Percentiles rank a stretch among this genome's conserved stretches.
phyloP scores from a whole-genome alignment of 2,329 filamentous ascomycete genomes.

The Mycogone perniciosa region DNA sequence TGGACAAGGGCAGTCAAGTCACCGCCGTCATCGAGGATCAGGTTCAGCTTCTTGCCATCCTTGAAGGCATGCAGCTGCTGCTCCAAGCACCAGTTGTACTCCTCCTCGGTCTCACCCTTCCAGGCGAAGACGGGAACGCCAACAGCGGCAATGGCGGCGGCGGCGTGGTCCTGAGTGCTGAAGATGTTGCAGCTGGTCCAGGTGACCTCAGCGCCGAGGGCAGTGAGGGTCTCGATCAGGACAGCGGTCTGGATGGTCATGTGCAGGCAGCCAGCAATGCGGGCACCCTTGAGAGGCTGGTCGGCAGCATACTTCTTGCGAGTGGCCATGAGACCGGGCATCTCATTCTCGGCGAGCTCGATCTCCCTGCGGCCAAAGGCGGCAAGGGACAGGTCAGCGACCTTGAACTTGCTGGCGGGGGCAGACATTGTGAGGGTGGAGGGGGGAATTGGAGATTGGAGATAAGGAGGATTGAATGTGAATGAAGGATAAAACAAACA shows the following conservation, averaged over 20 bases:
- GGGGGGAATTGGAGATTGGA: not conserved
- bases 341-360: constrained; percentile 91
- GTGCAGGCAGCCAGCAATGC: constrained; percentile 96
- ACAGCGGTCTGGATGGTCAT: constrained; percentile 99
- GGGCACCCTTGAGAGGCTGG: constrained; percentile 89
- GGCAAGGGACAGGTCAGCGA: constrained; percentile 94
- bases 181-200: constrained; percentile 99
- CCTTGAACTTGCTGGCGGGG: constrained; percentile 92
- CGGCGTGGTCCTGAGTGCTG: constrained; percentile 97
- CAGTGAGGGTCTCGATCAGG: constrained; percentile 93
- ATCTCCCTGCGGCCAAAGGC: constrained; percentile 99
- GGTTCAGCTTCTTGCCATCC: constrained; percentile 91
- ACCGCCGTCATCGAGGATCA: constrained; percentile 98
- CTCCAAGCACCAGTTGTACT: constrained; percentile 99
- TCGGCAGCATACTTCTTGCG: constrained; percentile 84
- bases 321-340: constrained; percentile 97
- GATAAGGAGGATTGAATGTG: constrained; percentile 13
- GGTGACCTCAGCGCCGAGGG: constrained; percentile 95
- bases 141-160: constrained; percentile 88
- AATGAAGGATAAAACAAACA: constrained; percentile 18
- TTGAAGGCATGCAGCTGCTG: constrained; percentile 97
- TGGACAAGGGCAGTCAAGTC: constrained; percentile 95
- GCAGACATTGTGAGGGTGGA: constrained; percentile 52
- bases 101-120: constrained; percentile 95
- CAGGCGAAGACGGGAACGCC: constrained; percentile 80